Evolutionary conservation across 2,329 filamentous ascomycete species (phyloP).

Genomic region (Aspergillus sp.): DNA sequence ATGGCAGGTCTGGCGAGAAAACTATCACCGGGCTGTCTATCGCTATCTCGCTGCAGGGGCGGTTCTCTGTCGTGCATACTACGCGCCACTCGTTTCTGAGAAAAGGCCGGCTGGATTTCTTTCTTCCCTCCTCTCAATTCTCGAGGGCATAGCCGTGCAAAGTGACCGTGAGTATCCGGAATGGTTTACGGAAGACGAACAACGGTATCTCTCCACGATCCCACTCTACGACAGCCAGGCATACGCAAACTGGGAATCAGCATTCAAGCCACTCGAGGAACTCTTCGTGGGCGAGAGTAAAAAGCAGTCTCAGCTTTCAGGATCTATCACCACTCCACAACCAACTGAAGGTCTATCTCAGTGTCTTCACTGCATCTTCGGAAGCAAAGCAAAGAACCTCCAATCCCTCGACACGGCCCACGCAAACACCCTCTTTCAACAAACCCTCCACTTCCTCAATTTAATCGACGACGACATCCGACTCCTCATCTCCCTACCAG

Average conservation of each 20-base stretch:
- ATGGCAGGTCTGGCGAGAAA: slow-evolving; percentile 3
- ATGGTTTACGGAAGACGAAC: background rate
- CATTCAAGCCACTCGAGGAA: background rate
- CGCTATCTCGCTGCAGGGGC: slow-evolving; percentile 6
- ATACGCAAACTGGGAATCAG: background rate
- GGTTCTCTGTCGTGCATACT: background rate
- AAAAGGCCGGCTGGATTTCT: background rate
- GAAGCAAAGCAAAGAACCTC: background rate
- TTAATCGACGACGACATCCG: background rate
- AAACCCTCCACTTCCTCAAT: slow-evolving; percentile 7
- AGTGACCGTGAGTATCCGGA: background rate
- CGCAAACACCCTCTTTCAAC: background rate
- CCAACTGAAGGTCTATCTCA: background rate
- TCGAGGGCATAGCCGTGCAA: background rate
- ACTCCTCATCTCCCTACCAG: background rate
- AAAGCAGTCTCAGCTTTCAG: background rate
- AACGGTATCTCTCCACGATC: background rate
- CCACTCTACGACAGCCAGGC: background rate
- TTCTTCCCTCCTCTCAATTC: background rate
- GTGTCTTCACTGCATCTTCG: background rate
- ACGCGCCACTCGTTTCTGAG: background rate
- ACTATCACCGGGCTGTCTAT: slow-evolving; percentile 4
- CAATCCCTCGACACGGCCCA: background rate
- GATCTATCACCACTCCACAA: background rate
- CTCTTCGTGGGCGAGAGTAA: background rate